Evolutionary conservation across 73 alveolate species (phyloP), one percentile per base, ranked within the genome.

Genomic region (Paramecium pentaurelia): DNA sequence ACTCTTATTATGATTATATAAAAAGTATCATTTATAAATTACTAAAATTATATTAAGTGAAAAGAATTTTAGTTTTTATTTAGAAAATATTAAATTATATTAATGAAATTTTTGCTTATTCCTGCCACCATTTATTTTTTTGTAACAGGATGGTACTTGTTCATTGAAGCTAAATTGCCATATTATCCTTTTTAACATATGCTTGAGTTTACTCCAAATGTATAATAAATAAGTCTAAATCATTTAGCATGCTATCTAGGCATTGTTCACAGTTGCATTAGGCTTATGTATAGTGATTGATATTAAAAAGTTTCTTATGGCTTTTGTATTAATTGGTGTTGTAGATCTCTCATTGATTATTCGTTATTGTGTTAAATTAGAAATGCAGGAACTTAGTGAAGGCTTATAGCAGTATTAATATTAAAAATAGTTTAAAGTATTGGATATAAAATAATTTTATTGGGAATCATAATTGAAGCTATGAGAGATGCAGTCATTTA

Each of bases 331-430:
- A 28, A 32, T 64, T 1, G 84, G 84, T 4, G 20, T 64, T 1
- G 84, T 27, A 34, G 84, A 64, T 64, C 47, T 64, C 8, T 10
- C 28, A 28, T 32, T 64, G 2, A 32, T 28, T 11, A 14, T 64
- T 32, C 18, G 84, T 8, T 32, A 34, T 34, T 32, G 42, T 10
- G 28, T 32, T 2, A 28, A 28, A 64, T 64, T 28, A 28, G 84
- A 64, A 27, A 64, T 64, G 84, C 27, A 64, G 12, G 84, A 64
- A 14, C 47, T 64, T 10, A 64, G 84, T 64, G 84, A 64, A 64
- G 84, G 25, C 27, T 64, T 64, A 64, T 64, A 28, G 84, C 84
- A 64, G 84, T 64, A 64, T 64, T 32, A 64, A 64, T 64, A 64
- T 64, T 2, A 6, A 54, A 54, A 18, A 54, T 54, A 32, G 27